These are phyloP conservation scores for Pythium sukuiense DNA, from an alignment of 352 stramenopile species.

Conservation along the genomic window DNA sequence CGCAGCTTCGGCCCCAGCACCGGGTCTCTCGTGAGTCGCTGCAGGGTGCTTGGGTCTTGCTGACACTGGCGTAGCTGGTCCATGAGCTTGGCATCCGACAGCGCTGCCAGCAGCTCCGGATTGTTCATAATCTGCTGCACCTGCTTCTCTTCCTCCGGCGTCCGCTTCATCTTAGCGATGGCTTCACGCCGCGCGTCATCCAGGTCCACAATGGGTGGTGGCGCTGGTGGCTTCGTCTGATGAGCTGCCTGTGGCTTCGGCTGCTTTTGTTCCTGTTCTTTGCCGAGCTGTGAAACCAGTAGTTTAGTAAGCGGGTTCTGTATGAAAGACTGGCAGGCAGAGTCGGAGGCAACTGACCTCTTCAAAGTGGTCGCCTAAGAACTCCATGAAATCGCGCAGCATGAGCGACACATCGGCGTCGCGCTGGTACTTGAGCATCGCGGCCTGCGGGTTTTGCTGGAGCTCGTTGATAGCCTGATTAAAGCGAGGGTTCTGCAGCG, in stretches of 20 bases:
- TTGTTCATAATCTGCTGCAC: slow-evolving; percentile 68
- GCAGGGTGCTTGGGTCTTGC: slow-evolving; percentile 42
- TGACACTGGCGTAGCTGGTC: slow-evolving; percentile 48
- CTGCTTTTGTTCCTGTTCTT: slow-evolving; percentile 28
- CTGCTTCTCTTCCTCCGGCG: slow-evolving; percentile 62
- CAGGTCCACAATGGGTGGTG: slow-evolving; percentile 59
- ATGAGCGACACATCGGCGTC: slow-evolving; percentile 59
- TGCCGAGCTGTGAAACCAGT: slow-evolving; percentile 35
- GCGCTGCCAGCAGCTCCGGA: slow-evolving; percentile 55
- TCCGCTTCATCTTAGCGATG: slow-evolving; percentile 56
- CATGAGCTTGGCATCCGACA: slow-evolving; percentile 64
- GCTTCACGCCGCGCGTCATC: slow-evolving; percentile 51
- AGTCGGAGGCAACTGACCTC: slow-evolving; percentile 36
- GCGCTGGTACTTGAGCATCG: slow-evolving; percentile 67
- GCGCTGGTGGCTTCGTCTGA: slow-evolving; percentile 13
- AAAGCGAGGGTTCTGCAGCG: slow-evolving; percentile 69
- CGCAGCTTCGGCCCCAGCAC: slow-evolving; percentile 50
- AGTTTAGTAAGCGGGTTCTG: neutral
- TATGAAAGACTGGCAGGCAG: neutral
- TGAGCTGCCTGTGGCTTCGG: neutral
- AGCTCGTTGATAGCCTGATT: slow-evolving; percentile 68
- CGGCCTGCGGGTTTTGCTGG: slow-evolving; percentile 55
- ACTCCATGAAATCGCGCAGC: slow-evolving; percentile 71
- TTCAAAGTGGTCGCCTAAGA: slow-evolving; percentile 73
- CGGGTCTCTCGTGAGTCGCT: slow-evolving; percentile 40